Evolutionary conservation across 192 early-diverging fungal genomes (phyloP), one percentile per base, ranked within the genome.

Genomic region (Entomortierella chlamydospora): DNA sequence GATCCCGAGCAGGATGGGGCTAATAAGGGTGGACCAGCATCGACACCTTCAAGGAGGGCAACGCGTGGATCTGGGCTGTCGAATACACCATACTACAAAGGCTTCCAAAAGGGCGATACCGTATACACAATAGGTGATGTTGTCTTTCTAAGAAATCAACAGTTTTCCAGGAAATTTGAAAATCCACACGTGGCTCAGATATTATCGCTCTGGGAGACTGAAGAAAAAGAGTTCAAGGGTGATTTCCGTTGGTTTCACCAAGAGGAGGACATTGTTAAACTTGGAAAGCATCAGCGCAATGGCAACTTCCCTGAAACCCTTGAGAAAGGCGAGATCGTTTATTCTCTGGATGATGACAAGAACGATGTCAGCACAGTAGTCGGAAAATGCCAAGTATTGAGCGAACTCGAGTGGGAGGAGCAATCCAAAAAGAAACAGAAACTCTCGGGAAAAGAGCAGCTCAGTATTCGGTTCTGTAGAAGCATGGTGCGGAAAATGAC

Each of bases 221-320:
- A 90, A 39, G 64, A 68, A 23, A 82, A 85, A 13, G 74, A 73
- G 25, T 77, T 79, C 42, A 78, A 85, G 53, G 57, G 83, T 22
- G 74, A 84, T 10, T 84, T 85, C 41, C 84, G 89, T 1, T 90
- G 89, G 89, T 85, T 90, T 63, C 69, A 85, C 49, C 87, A 86
- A 4, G 71, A 61, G 3, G 64, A 82, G 17, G 83, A 84, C 41
- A 72, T 84, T 41, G 68, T 22, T 23, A 68, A 61, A 25, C 55
- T 78, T 2, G 22, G 61, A 18, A 56, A 52, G 23, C 62, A 65
- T 60, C 76, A 79, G 41, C 43, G 49, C 2, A 70, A 53, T 1
- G 76, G 68, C 15, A 79, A 79, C 22, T 72, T 67, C 22, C 73
- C 76, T 18, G 61, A 72, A 49, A 23, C 60, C 67, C 80, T 68